Base-by-base conservation (phyloP, 495 filamentous ascomycete genomes). In the Ascobolus immersus region DNA sequence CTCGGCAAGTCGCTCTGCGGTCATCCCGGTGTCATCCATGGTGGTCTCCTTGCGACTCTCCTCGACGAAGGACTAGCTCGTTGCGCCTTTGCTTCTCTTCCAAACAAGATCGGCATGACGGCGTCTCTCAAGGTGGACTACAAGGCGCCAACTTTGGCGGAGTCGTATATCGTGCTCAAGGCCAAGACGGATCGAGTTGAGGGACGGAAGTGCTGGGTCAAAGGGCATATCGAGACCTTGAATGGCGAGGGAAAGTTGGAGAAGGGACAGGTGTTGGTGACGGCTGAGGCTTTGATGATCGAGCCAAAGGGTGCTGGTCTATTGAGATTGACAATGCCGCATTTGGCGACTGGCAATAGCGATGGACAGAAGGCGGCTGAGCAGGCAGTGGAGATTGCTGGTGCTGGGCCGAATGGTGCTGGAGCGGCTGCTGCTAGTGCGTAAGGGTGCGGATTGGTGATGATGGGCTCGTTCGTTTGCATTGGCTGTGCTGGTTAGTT, bases 161-260 rank as follows among this genome's bases (percentile, higher is more conserved):
- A 67, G n/a, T 60, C 62, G 29, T 90, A 73, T 47, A 57, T 82
- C 27, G 77, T 86, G 17, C 52, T 96, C 28, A 64, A 64, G 34
- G 89, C 79, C 13, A 67, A 68, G 45, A 92, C 80, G 12, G 66
- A 67, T 14, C 89, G 76, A 58, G 77, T 80, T 6, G 84, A 94
- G 49, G 89, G 86, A 4, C 63, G 86, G 39, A 96, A 96, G 53
- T 86, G 82, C 14, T 96, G 84, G 84, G 82, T 93, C 4, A 72
- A 80, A 54, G 89, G 78, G 14, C 66, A 68, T 41, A 75, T 96
- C 43, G 84, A 92, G 62, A 74, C 78, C 15, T 59, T 93, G 9
- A 59, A 55, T 31, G 11, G 9, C 10, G 56, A 41, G 24, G 67
- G 64, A 12, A n/a, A n/a, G n/a, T n/a, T n/a, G n/a, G 56, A 69